These are phyloP conservation scores for Vitis cinerea DNA, from an alignment of 164 flowering plant species.

Conservation along the genomic window DNA sequence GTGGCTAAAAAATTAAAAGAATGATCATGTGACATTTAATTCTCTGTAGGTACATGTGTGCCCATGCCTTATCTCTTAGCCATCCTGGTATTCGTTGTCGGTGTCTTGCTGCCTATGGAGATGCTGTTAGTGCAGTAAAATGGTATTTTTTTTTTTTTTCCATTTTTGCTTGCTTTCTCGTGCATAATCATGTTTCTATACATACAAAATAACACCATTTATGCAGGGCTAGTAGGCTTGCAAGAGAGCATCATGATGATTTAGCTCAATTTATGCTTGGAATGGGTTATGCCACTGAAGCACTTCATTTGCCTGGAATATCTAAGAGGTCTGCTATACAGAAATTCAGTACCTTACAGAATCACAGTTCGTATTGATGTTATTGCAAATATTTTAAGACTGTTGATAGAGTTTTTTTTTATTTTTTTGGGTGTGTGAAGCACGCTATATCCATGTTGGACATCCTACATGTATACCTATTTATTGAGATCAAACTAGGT, in stretches of 20 bases:
- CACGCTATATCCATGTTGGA: background rate
- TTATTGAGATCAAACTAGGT: too few species aligned
- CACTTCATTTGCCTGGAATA: slow-evolving; percentile 98
- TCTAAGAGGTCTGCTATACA: slow-evolving; percentile 68
- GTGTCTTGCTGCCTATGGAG: slow-evolving; percentile 99
- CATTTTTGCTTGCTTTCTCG: background rate
- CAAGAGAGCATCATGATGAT: slow-evolving; percentile 99
- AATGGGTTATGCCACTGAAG: slow-evolving; percentile 99
- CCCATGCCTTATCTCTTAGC: slow-evolving; percentile 90
- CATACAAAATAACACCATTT: slow-evolving; percentile 3
- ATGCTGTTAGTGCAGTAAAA: slow-evolving; percentile 99
- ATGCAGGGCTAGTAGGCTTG: slow-evolving; percentile 97
- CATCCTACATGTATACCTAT: background rate
- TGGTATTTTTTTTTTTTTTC: slow-evolving; percentile 42
- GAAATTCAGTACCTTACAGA: too few species aligned
- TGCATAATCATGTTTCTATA: background rate
- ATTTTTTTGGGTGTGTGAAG: background rate
- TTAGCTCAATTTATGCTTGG: slow-evolving; percentile 97
- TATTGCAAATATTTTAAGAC: too few species aligned
- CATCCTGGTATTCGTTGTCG: slow-evolving; percentile 99
- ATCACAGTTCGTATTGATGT: too few species aligned
- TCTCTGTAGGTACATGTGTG: slow-evolving; percentile 78
- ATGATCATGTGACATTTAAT: too few species aligned
- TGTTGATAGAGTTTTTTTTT: too few species aligned
- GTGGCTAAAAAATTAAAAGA: background rate